Evolutionary conservation across 1,284 basidiomycete species (phyloP).

Genomic region (Stygiomarasmius scandens): DNA sequence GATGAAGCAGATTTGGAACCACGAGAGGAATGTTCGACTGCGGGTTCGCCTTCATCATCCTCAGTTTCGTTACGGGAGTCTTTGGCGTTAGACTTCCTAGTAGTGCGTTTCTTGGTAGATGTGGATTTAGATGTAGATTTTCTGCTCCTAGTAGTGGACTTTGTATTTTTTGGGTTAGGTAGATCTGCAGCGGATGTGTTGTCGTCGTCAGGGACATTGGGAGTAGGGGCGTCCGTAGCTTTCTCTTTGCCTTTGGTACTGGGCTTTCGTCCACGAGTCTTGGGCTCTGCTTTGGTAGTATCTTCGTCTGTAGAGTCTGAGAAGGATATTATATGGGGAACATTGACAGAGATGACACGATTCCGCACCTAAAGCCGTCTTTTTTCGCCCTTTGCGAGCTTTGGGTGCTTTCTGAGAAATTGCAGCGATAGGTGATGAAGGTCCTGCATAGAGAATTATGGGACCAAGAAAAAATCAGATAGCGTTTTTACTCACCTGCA

Average conservation of each 20-base stretch:
- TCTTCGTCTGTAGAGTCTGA: not conserved
- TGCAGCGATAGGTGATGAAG: not conserved
- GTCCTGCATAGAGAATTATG: not conserved
- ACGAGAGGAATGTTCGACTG: not conserved
- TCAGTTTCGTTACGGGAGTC: not conserved
- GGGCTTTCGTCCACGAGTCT: not conserved
- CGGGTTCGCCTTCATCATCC: too few relatives aligned
- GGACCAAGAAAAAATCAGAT: not conserved
- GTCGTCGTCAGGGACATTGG: not conserved
- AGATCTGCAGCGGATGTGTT: not conserved
- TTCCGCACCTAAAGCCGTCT: not conserved
- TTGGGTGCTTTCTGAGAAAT: not conserved
- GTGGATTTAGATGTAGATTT: not conserved
- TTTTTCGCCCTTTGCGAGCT: not conserved
- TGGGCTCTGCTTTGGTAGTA: not conserved
- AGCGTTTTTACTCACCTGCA: slow-evolving; percentile 4
- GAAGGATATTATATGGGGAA: too few relatives aligned
- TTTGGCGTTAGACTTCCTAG: not conserved
- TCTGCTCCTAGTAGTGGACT: not conserved
- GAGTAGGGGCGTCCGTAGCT: not conserved
- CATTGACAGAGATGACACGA: too few relatives aligned
- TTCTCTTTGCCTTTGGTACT: not conserved
- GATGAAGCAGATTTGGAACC: not conserved
- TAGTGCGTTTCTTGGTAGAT: not conserved
- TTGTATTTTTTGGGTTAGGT: not conserved